Conservation (phyloP, 768 basidiomycete genomes). For the Mycena haematopus region DNA sequence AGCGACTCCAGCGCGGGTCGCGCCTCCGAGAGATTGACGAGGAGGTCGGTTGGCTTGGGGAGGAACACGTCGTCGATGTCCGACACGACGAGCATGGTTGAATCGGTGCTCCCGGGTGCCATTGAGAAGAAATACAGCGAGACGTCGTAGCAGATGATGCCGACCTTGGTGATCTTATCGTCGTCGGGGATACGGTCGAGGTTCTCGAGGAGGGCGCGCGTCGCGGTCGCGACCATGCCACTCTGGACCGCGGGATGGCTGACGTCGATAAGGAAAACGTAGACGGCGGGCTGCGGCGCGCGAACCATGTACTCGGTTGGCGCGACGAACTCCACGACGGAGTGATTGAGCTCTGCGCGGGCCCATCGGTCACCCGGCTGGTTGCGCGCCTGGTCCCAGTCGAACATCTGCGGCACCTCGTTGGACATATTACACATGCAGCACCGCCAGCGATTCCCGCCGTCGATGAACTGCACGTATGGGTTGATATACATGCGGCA, state of each 20-base stretch:
- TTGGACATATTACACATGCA: slow-evolving; percentile 99
- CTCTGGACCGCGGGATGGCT: slow-evolving; percentile 91
- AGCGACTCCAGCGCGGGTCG: slow-evolving; percentile 81
- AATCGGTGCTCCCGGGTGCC: slow-evolving; percentile 75
- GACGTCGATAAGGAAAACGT: slow-evolving; percentile 96
- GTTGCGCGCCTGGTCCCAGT: slow-evolving; percentile 95
- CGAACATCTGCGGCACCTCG: slow-evolving; percentile 97
- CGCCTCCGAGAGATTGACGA: slow-evolving; percentile 91
- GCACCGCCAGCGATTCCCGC: slow-evolving; percentile 98
- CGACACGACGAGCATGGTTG: slow-evolving; percentile 95
- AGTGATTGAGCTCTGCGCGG: slow-evolving; percentile 90
- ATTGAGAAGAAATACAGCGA: slow-evolving; percentile 97
- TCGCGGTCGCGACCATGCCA: slow-evolving; percentile 98
- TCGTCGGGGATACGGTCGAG: slow-evolving; percentile 96
- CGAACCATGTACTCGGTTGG: slow-evolving; percentile 99
- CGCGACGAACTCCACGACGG: slow-evolving; percentile 96
- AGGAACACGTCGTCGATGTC: slow-evolving; percentile 98
- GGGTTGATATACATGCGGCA: slow-evolving; percentile 98
- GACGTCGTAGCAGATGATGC: slow-evolving; percentile 90
- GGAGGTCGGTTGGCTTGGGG: slow-evolving; percentile 94
- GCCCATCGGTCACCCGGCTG: slow-evolving; percentile 96
- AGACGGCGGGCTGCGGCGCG: slow-evolving; percentile 96
- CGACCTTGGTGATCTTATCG: slow-evolving; percentile 90
- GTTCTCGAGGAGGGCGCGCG: slow-evolving; percentile 93
- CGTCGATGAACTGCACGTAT: slow-evolving; percentile 97